These are phyloP conservation scores for Eucalyptus polyanthemos DNA, from an alignment of 345 rosid species.

Conservation along the genomic window DNA sequence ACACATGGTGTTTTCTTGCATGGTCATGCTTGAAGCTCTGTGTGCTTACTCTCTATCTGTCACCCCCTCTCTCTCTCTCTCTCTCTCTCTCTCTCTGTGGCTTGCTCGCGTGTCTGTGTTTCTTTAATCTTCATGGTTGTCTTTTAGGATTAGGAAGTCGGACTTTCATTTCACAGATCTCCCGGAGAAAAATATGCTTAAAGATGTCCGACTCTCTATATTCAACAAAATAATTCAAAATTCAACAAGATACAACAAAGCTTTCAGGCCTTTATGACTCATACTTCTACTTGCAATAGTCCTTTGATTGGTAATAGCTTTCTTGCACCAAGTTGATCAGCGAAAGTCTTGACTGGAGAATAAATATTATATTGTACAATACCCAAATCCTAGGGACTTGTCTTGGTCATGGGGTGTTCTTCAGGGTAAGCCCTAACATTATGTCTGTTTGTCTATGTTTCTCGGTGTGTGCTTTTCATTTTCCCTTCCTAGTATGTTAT, in stretches of 20 bases:
- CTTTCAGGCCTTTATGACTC: neutral
- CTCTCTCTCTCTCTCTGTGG: neutral
- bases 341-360: neutral
- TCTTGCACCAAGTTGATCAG: neutral
- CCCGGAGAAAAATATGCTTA: neutral
- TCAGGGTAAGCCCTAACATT: neutral
- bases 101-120: neutral
- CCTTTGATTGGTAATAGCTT: neutral
- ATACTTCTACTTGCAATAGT: neutral
- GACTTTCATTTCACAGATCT: neutral
- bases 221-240: neutral
- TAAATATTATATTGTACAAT: neutral
- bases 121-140: neutral
- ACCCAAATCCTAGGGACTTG: neutral
- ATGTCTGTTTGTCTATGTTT: neutral
- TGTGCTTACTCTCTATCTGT: slow-evolving; percentile 91
- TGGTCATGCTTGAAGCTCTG: slow-evolving; percentile 70
- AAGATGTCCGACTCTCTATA: neutral
- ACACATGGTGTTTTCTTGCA: slow-evolving; percentile 86
- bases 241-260: neutral
- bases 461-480: neutral
- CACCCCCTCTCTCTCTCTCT: slow-evolving; percentile 21
- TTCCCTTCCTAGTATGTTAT: neutral
- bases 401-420: neutral
- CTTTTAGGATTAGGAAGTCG: neutral